Base-by-base conservation (phyloP, 768 basidiomycete species). In the Suillus lakei region DNA sequence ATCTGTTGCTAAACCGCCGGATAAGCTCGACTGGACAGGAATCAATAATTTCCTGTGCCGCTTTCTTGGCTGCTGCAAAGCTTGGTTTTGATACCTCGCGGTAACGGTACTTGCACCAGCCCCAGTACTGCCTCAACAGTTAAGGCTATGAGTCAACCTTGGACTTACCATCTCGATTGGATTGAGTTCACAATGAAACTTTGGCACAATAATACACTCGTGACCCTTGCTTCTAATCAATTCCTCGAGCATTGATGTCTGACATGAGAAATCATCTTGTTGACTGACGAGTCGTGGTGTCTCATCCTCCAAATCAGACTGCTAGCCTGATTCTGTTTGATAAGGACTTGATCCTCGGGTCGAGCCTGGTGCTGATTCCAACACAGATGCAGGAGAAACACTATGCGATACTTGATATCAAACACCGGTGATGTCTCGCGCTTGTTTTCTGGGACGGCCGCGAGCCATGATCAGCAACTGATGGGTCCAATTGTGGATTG, bases 181-280 rank as follows among this genome's bases (percentile, higher is more conserved):
- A 64, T 80, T 80, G 0, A 80, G 68, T 65, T 81, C 74, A 65
- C 77, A 79, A 41, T 80, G 76, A 48, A 77, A 81, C 67, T 81
- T 81, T 1, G 72, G 77, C 1, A 76, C 62, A 58, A 81, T 79
- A 10, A 75, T 64, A 32, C 73, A 74, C 26, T 63, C 18, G 58
- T 79, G 74, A 3, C 77, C 76, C 4, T 68, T 60, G 1, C 53
- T 60, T 56, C 68, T 68, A 53, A 74, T 73, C 1, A 68, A 12
- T 0, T 30, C 32, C 64, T 77, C 67, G 7, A 78, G 67, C 70
- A 74, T 69, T 30, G 72, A 74, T 18, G 39, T 4, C 39, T 75
- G 70, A 44, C 71, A 64, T 2, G 2, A 2, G 51, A 77, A 79
- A 51, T 79, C 74, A 39, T 73, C 71, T 60, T 78, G 74, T 44